phyloP scores from a whole-genome alignment of 768 basidiomycete genomes.

The Naganishia kalamii region DNA sequence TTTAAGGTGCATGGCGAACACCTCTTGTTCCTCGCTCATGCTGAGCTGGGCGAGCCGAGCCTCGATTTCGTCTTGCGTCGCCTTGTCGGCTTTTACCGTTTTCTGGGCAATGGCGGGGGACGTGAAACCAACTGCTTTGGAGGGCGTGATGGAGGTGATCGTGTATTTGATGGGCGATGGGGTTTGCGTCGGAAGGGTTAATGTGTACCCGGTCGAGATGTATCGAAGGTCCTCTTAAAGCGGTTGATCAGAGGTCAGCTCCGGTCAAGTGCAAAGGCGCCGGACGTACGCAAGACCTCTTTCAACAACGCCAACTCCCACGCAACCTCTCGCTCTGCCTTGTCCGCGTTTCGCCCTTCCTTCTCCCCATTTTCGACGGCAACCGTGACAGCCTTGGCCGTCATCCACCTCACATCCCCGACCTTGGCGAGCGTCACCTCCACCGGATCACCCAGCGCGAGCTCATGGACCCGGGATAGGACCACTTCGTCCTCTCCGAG shows the following conservation, averaged over 20 bases:
- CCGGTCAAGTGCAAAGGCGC: neutral
- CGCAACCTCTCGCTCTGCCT: slow-evolving; percentile 28
- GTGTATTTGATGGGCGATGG: neutral
- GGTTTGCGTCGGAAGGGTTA: neutral
- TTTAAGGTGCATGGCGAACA: neutral
- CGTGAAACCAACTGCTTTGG: slow-evolving; percentile 4
- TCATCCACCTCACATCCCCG: slow-evolving; percentile 18
- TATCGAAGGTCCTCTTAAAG: slow-evolving; percentile 7
- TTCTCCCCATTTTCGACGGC: neutral
- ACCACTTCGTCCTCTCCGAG: slow-evolving; percentile 1
- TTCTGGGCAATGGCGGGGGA: slow-evolving; percentile 5
- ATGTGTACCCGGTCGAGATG: neutral
- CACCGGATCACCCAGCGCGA: slow-evolving; percentile 2
- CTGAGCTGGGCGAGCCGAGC: neutral
- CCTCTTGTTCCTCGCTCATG: neutral
- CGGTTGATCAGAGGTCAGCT: neutral
- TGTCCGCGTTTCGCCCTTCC: neutral
- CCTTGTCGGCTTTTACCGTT: slow-evolving; percentile 2
- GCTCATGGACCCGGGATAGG: neutral
- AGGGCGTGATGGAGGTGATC: neutral
- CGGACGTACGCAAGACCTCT: slow-evolving; percentile 23
- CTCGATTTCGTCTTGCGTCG: slow-evolving; percentile 6
- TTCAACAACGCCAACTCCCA: slow-evolving; percentile 36
- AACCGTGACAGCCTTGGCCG: slow-evolving; percentile 5
- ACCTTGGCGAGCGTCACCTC: neutral